A percentile compares a stretch with the other conserved stretches of the same genome.
Evolutionary conservation across 345 rosid genomes (phyloP).

Genomic region (Arabidopsis suecica): DNA sequence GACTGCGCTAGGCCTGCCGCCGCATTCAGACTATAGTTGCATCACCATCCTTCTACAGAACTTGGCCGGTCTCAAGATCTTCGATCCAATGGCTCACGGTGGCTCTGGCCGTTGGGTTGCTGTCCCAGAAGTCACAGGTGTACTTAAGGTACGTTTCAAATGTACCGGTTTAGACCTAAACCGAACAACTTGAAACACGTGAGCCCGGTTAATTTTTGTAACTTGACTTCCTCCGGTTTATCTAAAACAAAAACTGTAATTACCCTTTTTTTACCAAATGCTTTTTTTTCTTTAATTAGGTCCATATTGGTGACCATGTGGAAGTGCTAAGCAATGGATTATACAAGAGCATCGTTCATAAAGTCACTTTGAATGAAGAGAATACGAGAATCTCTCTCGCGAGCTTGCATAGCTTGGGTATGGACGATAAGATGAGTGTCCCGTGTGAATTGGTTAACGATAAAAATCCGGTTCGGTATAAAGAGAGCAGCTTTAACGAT

Average conservation of each 20-base stretch:
- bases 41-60: conserved; percentile 61
- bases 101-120: conserved; percentile 50
- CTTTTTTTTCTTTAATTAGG: conserved; percentile 34
- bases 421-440: conserved; percentile 66
- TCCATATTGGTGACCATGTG: conserved; percentile 69
- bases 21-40: conserved; percentile 73
- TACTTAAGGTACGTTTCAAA: conserved; percentile 48
- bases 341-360: conserved; percentile 62
- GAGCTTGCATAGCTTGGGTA: conserved; percentile 66
- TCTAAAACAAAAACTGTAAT: neutral
- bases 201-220: neutral
- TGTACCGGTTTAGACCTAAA: conserved; percentile 2
- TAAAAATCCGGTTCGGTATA: conserved; percentile 52
- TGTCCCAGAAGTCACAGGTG: conserved; percentile 55
- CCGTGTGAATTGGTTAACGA: conserved; percentile 60
- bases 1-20: conserved; percentile 57
- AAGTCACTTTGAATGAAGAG: conserved; percentile 51
- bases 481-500: conserved; percentile 66
- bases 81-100: conserved; percentile 41
- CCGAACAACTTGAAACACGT: neutral
- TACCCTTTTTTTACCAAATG: neutral
- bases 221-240: neutral
- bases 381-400: conserved; percentile 61
- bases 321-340: conserved; percentile 75
- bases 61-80: conserved; percentile 62